Evolutionary conservation across 176 grass and related monocot species (phyloP), one percentile per base, ranked within the genome.

Genomic region (Melocanna baccifera): DNA sequence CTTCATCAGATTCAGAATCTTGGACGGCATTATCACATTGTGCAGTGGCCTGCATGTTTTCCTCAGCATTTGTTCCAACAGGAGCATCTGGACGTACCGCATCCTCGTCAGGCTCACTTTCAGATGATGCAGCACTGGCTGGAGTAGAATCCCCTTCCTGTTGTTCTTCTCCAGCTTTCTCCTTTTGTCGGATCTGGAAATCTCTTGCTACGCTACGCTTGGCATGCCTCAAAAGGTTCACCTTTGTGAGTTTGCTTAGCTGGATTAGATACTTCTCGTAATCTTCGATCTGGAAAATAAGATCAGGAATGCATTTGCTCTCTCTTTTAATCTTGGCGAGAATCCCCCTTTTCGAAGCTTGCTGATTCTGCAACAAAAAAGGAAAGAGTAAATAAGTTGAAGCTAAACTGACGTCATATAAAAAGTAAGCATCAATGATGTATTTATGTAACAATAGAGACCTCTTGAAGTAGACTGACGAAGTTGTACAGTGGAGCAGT

Each of bases 191-290:
- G 59, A 97, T 97, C 84, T 65, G 86, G 75, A 97, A 97, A 73
- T 97, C 95, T 89, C 95, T 94, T 79, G 95, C 84, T 29, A 88
- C 87, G 10, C 95, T 97, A 50, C 95, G 88, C 59, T 94, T 97
- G 67, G 95, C 95, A 74, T 97, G 61, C 79, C 92, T 86, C 90
- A 97, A 79, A 59, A 94, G 74, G 65, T 97, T 94, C 63, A 97
- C 65, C 78, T 94, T 92, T 19, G 86, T 89, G 41, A 90, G 70
- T 64, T 97, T 97, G 65, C 90, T 92, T 62, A 97, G 76, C 55
- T 94, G 92, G 66, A 97, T 97, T 57, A 97, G 79, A 82, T 97
- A 88, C 83, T 91, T 97, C 80, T 97, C 95, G 42, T 97, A 97
- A 76, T 97, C 90, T 86, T 97, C 92, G 36, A 97, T 92, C 62